Percentiles rank a stretch among this genome's conserved stretches.
Evolutionary conservation across 148 eudicot genomes (phyloP).

Genomic region (Heliosperma pusillum): DNA sequence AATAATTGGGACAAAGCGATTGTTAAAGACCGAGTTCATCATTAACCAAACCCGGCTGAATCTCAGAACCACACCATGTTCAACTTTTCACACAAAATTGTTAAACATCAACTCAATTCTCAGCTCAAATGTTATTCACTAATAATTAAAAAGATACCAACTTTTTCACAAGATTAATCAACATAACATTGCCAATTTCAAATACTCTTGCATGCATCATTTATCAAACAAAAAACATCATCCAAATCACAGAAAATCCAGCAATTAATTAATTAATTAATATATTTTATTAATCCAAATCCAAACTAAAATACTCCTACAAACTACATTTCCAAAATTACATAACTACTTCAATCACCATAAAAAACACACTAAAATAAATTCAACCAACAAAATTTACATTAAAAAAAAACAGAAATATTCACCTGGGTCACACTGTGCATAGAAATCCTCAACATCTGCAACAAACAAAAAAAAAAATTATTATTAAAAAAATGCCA

Average conservation of each 20-base stretch:
- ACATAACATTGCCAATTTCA: slow-evolving; percentile 1
- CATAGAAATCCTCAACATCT: slow-evolving; percentile 43
- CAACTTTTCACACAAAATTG: background rate
- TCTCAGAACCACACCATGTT: background rate
- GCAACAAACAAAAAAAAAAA: slow-evolving; percentile 15
- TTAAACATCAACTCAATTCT: background rate
- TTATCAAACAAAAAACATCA: slow-evolving; percentile 1
- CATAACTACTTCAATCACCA: background rate
- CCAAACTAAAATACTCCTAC: background rate
- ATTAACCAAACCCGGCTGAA: background rate
- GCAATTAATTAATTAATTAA: background rate
- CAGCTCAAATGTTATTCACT: background rate
- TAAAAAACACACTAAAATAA: background rate
- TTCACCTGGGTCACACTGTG: slow-evolving; percentile 52
- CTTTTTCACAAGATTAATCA: background rate
- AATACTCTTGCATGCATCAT: slow-evolving; percentile 19
- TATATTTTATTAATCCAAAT: background rate
- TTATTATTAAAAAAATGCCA: background rate
- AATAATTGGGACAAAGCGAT: background rate
- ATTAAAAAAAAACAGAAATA: slow-evolving; percentile 15
- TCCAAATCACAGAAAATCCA: background rate
- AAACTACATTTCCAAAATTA: background rate
- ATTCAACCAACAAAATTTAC: background rate
- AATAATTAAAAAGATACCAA: background rate
- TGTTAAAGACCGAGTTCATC: background rate